A percentile compares a stretch with the other conserved stretches of the same genome.
Conservation (phyloP, 176 grass and related monocot species). For the Bothriochloa decipiens region DNA sequence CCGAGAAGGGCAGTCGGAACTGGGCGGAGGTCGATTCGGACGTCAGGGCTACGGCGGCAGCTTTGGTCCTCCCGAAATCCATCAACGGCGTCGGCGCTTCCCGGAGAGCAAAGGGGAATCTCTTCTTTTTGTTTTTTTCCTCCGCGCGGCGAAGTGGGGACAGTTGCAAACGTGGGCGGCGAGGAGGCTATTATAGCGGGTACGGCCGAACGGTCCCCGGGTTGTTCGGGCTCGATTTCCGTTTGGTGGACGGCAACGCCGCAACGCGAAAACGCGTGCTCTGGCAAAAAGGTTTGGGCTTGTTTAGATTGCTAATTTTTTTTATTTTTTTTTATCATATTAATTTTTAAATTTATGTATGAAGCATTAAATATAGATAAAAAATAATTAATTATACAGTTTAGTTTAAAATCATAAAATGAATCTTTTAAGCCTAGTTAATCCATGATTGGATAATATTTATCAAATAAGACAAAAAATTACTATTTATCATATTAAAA, state of each 20-base stretch:
- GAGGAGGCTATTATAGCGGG: conserved; percentile 12
- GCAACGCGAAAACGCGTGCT: conserved; percentile 6
- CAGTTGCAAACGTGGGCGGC: not conserved
- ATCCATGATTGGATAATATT: too few relatives aligned
- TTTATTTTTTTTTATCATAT: too few relatives aligned
- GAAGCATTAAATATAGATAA: too few relatives aligned
- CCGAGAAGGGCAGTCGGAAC: conserved; percentile 45
- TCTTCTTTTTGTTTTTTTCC: not conserved
- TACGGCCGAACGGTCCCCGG: conserved; percentile 20
- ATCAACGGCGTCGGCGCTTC: conserved; percentile 37
- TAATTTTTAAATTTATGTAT: too few relatives aligned
- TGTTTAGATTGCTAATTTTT: too few relatives aligned
- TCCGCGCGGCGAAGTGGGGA: conserved; percentile 9
- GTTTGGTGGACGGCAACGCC: conserved; percentile 1
- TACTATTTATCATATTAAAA: too few relatives aligned
- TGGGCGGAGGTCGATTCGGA: conserved; percentile 32
- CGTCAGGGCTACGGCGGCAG: conserved; percentile 22
- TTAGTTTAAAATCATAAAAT: too few relatives aligned
- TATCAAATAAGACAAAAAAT: too few relatives aligned
- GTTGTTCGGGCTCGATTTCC: conserved; percentile 5
- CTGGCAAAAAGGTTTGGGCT: not conserved
- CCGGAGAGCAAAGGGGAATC: conserved; percentile 35
- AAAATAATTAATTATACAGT: too few relatives aligned
- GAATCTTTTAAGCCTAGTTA: too few relatives aligned
- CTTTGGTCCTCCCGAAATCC: conserved; percentile 23